Conservation (phyloP, 2,329 filamentous ascomycete genomes). For the Endocalyx cinctus region DNA sequence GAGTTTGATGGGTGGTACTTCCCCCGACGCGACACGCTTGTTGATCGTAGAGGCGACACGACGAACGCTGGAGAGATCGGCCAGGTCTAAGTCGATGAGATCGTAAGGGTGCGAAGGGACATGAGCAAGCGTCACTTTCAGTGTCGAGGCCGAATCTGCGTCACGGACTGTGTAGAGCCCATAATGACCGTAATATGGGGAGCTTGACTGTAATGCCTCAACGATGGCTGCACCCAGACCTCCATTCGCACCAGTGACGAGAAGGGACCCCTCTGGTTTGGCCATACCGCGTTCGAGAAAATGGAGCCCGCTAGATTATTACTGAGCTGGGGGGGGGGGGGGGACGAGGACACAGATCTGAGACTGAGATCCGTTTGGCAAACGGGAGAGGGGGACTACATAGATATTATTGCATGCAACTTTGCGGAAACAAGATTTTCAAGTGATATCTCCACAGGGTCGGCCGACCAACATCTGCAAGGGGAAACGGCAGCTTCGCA, state of each 20-base stretch:
- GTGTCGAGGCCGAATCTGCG: neutral
- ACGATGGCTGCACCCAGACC: constrained; percentile 3
- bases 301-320: no score
- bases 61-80: constrained; percentile 10
- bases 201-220: neutral
- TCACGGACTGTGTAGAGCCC: constrained; percentile 3
- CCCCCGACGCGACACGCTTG: constrained; percentile 10
- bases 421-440: no score
- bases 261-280: neutral
- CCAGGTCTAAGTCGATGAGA: constrained; percentile 12
- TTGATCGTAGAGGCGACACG: constrained; percentile 12
- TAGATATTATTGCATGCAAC: no score
- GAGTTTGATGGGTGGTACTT: constrained; percentile 22
- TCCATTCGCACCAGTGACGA: constrained; percentile 4
- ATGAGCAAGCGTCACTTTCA: neutral
- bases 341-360: no score
- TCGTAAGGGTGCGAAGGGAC: constrained; percentile 5
- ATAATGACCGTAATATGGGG: no score
- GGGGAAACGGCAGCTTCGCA: no score
- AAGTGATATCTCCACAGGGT: no score
- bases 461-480: no score
- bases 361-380: no score
- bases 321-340: no score
- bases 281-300: no score
- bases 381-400: no score